These are phyloP conservation scores for Apiotrichum domesticum DNA, from an alignment of 1,284 basidiomycete genomes.

Conservation along the genomic window DNA sequence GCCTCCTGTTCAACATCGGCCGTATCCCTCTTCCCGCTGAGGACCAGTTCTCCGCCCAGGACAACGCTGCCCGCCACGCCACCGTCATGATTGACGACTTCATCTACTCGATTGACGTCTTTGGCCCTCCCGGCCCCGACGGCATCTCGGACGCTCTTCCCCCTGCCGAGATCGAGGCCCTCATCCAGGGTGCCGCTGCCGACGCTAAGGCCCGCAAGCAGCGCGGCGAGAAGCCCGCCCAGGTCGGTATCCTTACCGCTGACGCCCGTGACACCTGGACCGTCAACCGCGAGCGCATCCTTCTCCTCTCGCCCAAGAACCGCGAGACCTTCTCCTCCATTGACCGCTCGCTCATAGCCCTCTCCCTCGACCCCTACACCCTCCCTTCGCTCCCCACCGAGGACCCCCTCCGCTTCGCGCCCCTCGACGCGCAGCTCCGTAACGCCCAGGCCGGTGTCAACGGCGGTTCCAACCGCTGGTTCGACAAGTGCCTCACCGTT, in stretches of 20 bases:
- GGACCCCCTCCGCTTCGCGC: conserved; percentile 48
- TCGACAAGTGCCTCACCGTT: conserved; percentile 81
- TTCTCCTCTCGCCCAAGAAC: conserved; percentile 64
- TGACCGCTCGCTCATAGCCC: conserved; percentile 67
- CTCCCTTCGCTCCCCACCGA: conserved; percentile 47
- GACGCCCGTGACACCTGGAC: conserved; percentile 83
- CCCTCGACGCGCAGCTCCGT: conserved; percentile 71
- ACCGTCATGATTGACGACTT: conserved; percentile 73
- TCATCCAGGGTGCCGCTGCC: conserved; percentile 60
- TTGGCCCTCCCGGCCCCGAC: conserved; percentile 46
- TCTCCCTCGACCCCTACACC: conserved; percentile 55
- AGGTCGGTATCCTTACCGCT: conserved; percentile 68
- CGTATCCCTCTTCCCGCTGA: conserved; percentile 63
- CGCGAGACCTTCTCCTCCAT: conserved; percentile 57
- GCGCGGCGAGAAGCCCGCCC: conserved; percentile 55
- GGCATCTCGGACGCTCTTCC: conserved; percentile 41
- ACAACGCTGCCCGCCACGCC: conserved; percentile 58
- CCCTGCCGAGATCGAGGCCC: conserved; percentile 59
- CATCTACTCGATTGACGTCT: conserved; percentile 72
- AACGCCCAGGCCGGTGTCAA: conserved; percentile 64
- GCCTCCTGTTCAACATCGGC: conserved; percentile 65
- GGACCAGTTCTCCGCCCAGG: conserved; percentile 57
- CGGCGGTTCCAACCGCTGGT: conserved; percentile 78
- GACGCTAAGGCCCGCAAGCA: conserved; percentile 60
- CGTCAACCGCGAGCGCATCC: conserved; percentile 64